Conservation (phyloP, 73 alveolate genomes). For the Symbiodinium pilosum region DNA sequence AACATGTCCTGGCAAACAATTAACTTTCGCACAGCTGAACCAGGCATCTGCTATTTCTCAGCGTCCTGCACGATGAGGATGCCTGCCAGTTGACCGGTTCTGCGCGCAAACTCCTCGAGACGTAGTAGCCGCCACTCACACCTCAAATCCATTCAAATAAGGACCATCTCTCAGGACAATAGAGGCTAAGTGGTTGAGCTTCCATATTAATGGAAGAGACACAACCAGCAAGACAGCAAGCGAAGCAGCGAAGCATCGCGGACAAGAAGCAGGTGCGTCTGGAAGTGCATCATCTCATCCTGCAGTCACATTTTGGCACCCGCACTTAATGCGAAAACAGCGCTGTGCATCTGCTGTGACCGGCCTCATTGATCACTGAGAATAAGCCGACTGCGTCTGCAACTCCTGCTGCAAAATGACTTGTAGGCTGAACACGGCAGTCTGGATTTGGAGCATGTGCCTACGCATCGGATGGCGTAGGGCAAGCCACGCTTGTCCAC, state of each 20-base stretch:
- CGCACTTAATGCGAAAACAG: not conserved
- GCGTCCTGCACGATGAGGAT: conserved; percentile 41
- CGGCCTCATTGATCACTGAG: conserved; percentile 38
- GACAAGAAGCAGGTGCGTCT: conserved; percentile 18
- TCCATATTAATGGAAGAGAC: no score
- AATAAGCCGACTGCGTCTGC: conserved; percentile 52
- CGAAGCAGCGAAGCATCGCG: no score
- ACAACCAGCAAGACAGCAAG: no score
- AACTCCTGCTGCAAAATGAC: not conserved
- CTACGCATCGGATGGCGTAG: conserved; percentile 81
- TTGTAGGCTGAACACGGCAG: not conserved
- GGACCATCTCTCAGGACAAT: no score
- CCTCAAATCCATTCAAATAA: not conserved
- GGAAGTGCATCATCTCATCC: conserved; percentile 56
- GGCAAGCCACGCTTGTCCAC: conserved; percentile 71
- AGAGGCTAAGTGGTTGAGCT: no score
- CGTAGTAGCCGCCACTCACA: conserved; percentile 75
- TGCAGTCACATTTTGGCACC: not conserved
- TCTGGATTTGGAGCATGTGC: no score
- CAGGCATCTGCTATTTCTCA: no score
- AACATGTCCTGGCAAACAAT: conserved; percentile 39
- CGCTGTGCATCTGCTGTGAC: not conserved
- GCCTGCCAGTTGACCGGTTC: conserved; percentile 64
- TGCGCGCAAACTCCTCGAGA: conserved; percentile 29
- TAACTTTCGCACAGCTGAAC: no score